These are phyloP conservation scores for Alternaria dauci DNA, from an alignment of 2,329 filamentous ascomycete genomes.

Conservation along the genomic window DNA sequence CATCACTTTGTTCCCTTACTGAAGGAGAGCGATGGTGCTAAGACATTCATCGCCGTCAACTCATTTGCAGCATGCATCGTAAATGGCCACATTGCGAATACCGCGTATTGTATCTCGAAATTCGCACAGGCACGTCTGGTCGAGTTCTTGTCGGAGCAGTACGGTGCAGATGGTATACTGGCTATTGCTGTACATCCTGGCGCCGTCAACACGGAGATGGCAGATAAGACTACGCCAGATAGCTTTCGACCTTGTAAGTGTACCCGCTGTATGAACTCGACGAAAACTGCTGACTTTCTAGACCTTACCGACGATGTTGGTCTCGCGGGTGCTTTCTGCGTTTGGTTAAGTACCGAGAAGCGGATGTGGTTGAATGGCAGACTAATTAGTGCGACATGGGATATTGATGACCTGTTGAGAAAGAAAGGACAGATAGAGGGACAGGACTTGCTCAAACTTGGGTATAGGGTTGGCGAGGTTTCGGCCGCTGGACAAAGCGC, in stretches of 20 bases:
- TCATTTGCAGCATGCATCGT: slow-evolving; percentile 49
- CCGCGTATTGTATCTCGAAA: slow-evolving; percentile 42
- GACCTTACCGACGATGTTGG: slow-evolving; percentile 41
- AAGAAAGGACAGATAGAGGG: slow-evolving; percentile 32
- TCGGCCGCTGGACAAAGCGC: not conserved
- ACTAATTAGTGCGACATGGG: slow-evolving; percentile 41
- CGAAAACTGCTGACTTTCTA: slow-evolving; percentile 10
- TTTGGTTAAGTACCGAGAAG: slow-evolving; percentile 44
- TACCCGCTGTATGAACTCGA: not conserved
- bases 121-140: slow-evolving; percentile 40
- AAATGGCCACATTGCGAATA: slow-evolving; percentile 52
- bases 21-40: slow-evolving; percentile 25
- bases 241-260: slow-evolving; percentile 38
- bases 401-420: slow-evolving; percentile 37
- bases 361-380: slow-evolving; percentile 44
- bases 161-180: slow-evolving; percentile 31
- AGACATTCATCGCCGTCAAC: slow-evolving; percentile 37
- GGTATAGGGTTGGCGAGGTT: slow-evolving; percentile 25
- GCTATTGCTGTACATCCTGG: slow-evolving; percentile 44
- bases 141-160: slow-evolving; percentile 39
- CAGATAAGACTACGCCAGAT: slow-evolving; percentile 33
- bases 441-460: slow-evolving; percentile 41
- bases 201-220: slow-evolving; percentile 43
- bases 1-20: slow-evolving; percentile 48
- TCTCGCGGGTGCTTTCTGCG: slow-evolving; percentile 44